Evolutionary conservation across 805 yeast genomes (phyloP).

Genomic region (Candida xiaguanensis): DNA sequence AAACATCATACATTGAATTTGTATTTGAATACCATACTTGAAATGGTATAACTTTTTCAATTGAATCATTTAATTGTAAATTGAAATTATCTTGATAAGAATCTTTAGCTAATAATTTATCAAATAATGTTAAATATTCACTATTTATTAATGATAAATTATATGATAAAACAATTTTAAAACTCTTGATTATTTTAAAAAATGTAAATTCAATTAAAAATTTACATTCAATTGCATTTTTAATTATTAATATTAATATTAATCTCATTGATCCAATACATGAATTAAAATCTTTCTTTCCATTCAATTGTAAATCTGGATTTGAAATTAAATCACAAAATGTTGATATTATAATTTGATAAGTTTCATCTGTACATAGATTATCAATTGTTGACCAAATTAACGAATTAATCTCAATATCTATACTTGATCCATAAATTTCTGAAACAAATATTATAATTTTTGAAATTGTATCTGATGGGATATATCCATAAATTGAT

Average conservation of each 20-base stretch:
- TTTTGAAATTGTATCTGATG: conserved; percentile 22
- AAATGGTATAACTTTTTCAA: conserved; percentile 32
- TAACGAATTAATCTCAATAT: conserved; percentile 28
- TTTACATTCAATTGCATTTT: conserved; percentile 20
- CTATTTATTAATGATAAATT: conserved; percentile 37
- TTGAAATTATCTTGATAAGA: conserved; percentile 14
- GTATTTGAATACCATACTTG: conserved; percentile 39
- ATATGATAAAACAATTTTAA: conserved; percentile 26
- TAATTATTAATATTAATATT: conserved; percentile 27
- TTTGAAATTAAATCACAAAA: conserved; percentile 19
- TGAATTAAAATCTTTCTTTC: conserved; percentile 17
- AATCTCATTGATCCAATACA: conserved; percentile 39
- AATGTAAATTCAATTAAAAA: conserved; percentile 15
- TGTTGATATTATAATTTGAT: conserved; percentile 18
- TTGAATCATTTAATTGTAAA: conserved; percentile 13
- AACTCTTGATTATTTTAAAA: conserved; percentile 28
- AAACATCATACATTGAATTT: conserved; percentile 37
- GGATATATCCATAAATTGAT: conserved; percentile 45
- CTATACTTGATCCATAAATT: conserved; percentile 25
- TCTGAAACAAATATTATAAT: conserved; percentile 46
- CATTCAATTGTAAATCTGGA: conserved; percentile 17
- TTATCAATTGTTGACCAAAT: conserved; percentile 38
- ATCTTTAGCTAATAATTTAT: conserved; percentile 33
- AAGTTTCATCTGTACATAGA: conserved; percentile 36
- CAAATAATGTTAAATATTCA: conserved; percentile 37